Conservation (phyloP, 177 flowering plant genomes). For the Vitis hybrid region DNA sequence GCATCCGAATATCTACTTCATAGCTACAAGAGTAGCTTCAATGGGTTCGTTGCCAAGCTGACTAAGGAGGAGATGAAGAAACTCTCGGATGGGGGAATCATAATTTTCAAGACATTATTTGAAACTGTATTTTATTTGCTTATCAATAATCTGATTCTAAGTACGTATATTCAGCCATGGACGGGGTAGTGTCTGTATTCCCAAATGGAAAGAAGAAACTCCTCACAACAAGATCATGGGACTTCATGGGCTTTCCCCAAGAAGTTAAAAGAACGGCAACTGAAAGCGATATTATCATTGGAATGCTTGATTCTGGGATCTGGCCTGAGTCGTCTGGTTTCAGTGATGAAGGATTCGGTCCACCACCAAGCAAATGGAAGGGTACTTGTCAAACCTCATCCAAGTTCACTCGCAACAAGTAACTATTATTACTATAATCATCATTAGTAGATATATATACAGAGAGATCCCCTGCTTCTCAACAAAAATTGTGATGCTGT, state of each 20-base stretch:
- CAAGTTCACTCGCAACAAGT: slow-evolving; percentile 52
- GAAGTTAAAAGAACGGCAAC: slow-evolving; percentile 18
- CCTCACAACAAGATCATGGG: slow-evolving; percentile 65
- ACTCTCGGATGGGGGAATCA: slow-evolving; percentile 26
- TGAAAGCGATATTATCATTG: slow-evolving; percentile 54
- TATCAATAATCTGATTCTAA: background rate
- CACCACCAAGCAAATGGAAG: slow-evolving; percentile 51
- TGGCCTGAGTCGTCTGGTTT: slow-evolving; percentile 67
- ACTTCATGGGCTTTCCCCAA: slow-evolving; percentile 42
- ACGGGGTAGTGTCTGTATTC: slow-evolving; percentile 50
- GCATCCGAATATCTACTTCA: slow-evolving; percentile 27
- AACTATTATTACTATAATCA: too few species aligned
- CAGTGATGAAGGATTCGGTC: slow-evolving; percentile 40
- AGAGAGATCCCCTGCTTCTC: too few species aligned
- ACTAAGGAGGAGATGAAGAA: slow-evolving; percentile 28
- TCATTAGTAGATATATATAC: too few species aligned
- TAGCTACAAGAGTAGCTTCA: slow-evolving; percentile 43
- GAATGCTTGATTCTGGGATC: slow-evolving; percentile 53
- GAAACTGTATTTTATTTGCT: background rate
- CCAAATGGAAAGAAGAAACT: slow-evolving; percentile 28
- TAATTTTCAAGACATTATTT: background rate
- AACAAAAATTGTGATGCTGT: background rate
- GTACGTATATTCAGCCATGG: slow-evolving; percentile 26
- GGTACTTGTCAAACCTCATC: slow-evolving; percentile 27
- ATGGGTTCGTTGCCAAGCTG: slow-evolving; percentile 47